Percentiles rank a stretch among this genome's conserved stretches.
Conservation (phyloP, 192 early-diverging fungal species). For the Coemansia sp. region DNA sequence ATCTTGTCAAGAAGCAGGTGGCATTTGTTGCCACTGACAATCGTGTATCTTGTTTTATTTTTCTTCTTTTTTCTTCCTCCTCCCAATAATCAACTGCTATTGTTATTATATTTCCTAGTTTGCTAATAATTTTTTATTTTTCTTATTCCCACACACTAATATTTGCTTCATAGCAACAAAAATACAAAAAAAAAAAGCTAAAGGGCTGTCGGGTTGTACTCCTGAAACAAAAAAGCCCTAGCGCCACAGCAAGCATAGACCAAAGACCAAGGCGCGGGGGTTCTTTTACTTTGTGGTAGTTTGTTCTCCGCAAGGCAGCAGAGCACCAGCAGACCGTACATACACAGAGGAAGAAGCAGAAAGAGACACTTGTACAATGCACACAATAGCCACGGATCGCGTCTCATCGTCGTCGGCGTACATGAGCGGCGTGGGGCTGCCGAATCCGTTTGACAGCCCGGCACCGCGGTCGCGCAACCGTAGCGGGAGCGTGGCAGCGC, state of each 20-base stretch:
- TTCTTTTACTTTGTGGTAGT: no score
- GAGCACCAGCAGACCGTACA: no score
- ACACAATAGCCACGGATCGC: slow-evolving; percentile 31
- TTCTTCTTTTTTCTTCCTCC: neutral
- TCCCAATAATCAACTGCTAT: no score
- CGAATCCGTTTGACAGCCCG: slow-evolving; percentile 31
- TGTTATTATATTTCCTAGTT: no score
- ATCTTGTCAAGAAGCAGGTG: neutral
- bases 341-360: no score
- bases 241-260: no score
- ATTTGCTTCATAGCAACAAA: neutral
- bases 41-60: neutral
- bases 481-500: slow-evolving; percentile 7
- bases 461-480: slow-evolving; percentile 14
- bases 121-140: slow-evolving; percentile 10
- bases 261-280: no score
- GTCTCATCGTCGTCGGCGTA: slow-evolving; percentile 33
- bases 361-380: slow-evolving; percentile 10
- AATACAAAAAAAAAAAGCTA: no score
- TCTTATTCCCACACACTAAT: neutral
- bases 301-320: no score
- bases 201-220: no score
- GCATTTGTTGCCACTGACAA: neutral
- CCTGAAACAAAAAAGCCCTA: no score
- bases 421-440: slow-evolving; percentile 24